Evolutionary conservation across 2,329 filamentous ascomycete species (phyloP), one percentile per base, ranked within the genome.

Genomic region (Eurotiales sp.): DNA sequence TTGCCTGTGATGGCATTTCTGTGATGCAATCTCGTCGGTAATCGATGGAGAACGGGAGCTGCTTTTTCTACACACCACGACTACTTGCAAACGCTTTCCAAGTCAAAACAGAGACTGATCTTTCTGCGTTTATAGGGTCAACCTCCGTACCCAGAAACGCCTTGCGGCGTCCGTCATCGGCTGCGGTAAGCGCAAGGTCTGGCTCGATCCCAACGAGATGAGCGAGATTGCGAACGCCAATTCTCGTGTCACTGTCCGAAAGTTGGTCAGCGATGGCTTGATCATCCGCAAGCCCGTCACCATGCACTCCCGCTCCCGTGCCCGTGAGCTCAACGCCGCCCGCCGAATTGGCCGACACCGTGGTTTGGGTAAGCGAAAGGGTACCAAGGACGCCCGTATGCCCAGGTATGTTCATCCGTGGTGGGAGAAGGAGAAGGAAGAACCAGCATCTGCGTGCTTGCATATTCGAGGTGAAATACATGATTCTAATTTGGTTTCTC

Each of bases 291-390:
- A 99, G 87, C 95, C 95, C 73, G 91, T 96, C 73, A 96, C 92
- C 73, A 96, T 96, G 90, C 93, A 99, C 89, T 97, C 93, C 68
- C 89, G 95, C 79, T 85, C 89, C 70, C 90, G 93, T 72, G 93
- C 93, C 72, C 88, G 95, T 71, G 91, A 93, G 78, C 84, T 99
- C 76, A 95, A 88, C 77, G 88, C 89, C 62, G 88, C 93, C 75
- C 87, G 93, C 80, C 84, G 91, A 73, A 91, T 95, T 73, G 93
- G 93, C 74, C 85, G 93, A 79, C 93, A 99, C 85, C 88, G 93
- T 79, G 93, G 93, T 75, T 96, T 96, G 82, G 93, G 93, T 89
- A 99, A 99, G 90, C 90, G 93, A 80, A 99, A 99, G 92, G 95
- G 93, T 96, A 97, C 95, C 72, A 89, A 89, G 75, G 92, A 99